Evolutionary conservation across 352 stramenopile genomes (phyloP), one percentile per base, ranked within the genome.

Genomic region (Phytophthora sojae): DNA sequence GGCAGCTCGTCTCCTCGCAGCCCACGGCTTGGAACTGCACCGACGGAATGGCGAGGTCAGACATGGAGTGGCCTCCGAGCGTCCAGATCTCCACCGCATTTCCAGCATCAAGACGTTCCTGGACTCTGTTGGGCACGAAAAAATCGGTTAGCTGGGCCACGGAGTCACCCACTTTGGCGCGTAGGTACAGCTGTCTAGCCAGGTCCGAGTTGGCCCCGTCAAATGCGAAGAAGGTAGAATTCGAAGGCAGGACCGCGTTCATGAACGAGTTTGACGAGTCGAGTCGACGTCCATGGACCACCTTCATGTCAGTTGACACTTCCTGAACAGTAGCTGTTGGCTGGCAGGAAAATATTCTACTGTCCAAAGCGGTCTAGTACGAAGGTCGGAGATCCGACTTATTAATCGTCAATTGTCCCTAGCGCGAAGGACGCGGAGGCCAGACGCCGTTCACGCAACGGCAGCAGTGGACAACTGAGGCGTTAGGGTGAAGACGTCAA

Each of bases 161-260:
- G 0, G 59, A 67, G 15, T 25, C 39, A 21, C 64, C 61, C 1
- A 39, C 70, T 51, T 75, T 62, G 25, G 49, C 54, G 2, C 60
- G 74, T 6, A 71, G 25, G 47, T 75, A 81, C 14, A 79, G 44
- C 44, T 81, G 75, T 35, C 57, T 60, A 0, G 75, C 75, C 19
- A 81, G 45, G 59, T 81, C 67, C 21, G 71, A 81, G 53, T 73
- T 79, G 47, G 71, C 63, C 35, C 73, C 73, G 29, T 81, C 73
- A 29, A 77, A 80, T 15, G 44, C 52, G 47, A 79, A 79, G 55
- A 57, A 75, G 9, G 66, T 66, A 56, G 51, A 66, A 29, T 58
- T 68, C 0, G 61, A 61, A 19, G 71, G 71, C 35, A 78, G 56
- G 30, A 55, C 42, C 1, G 60, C 64, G 29, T 61, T 35, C 12